Evolutionary conservation across 495 filamentous ascomycete genomes (phyloP).

Genomic region (Penicillium macrosclerotiorum): DNA sequence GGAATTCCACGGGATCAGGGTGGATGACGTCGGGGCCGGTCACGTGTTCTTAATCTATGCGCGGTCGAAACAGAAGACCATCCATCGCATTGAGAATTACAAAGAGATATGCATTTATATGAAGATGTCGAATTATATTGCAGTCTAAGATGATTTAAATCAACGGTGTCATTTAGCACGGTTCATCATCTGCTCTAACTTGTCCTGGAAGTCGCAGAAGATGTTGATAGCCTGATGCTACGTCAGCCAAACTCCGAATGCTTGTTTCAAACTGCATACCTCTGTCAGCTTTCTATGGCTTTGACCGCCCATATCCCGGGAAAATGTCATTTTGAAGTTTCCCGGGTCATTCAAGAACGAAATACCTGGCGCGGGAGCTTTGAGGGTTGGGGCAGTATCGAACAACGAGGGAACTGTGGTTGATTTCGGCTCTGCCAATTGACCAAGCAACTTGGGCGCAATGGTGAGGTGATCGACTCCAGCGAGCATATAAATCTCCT

Average conservation of each 20-base stretch:
- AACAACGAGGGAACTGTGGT: slow-evolving; percentile 36
- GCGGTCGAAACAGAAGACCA: too few relatives aligned
- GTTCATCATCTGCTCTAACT: slow-evolving; percentile 44
- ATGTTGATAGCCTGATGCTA: slow-evolving; percentile 52
- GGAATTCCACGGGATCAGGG: slow-evolving; percentile 14
- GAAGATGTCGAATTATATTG: background rate
- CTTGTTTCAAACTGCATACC: slow-evolving; percentile 26
- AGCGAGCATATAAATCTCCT: slow-evolving; percentile 57
- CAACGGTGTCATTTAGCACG: too few relatives aligned
- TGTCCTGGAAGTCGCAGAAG: slow-evolving; percentile 59
- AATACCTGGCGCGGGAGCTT: slow-evolving; percentile 6
- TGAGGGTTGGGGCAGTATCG: slow-evolving; percentile 18
- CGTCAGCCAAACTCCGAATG: background rate
- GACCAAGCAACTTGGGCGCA: slow-evolving; percentile 46
- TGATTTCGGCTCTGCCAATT: slow-evolving; percentile 39
- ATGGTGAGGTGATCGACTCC: slow-evolving; percentile 59
- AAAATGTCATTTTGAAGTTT: slow-evolving; percentile 50
- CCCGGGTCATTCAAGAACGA: slow-evolving; percentile 43
- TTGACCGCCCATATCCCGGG: slow-evolving; percentile 43
- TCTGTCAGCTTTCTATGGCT: slow-evolving; percentile 53
- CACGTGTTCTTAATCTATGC: slow-evolving; percentile 20
- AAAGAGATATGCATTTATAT: background rate
- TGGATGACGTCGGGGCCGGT: slow-evolving; percentile 26
- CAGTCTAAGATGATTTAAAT: too few relatives aligned
- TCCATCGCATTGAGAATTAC: too few relatives aligned